phyloP scores from a whole-genome alignment of 2,329 filamentous ascomycete genomes.

The Atkinsonella texensis region DNA sequence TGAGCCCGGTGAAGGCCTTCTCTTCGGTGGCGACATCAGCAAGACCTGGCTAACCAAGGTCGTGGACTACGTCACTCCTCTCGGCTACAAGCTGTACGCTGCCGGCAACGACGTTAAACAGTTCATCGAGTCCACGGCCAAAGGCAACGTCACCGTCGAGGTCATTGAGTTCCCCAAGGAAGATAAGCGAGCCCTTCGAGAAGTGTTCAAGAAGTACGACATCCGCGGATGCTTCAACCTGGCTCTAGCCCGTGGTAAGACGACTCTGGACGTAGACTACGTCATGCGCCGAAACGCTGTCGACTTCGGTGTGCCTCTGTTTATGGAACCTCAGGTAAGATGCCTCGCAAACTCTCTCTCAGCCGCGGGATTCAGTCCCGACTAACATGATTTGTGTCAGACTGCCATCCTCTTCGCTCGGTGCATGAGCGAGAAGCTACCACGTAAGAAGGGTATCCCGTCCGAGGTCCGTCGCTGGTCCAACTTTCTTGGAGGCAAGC shows the following conservation, averaged over 20 bases:
- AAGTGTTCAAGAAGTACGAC: conserved; percentile 94
- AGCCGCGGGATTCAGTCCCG: neutral
- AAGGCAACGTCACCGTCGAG: conserved; percentile 60
- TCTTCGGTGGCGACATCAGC: conserved; percentile 76
- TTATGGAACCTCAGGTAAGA: conserved; percentile 94
- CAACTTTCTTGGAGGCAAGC: conserved; percentile 83
- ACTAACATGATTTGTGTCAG: conserved; percentile 30
- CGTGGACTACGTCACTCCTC: conserved; percentile 74
- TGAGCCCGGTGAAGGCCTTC: conserved; percentile 84
- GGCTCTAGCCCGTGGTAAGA: conserved; percentile 71
- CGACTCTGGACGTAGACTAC: conserved; percentile 83
- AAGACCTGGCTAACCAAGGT: conserved; percentile 64
- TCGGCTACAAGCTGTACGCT: conserved; percentile 91
- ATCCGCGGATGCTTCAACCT: conserved; percentile 95
- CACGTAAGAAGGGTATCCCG: conserved; percentile 76
- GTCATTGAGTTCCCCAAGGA: conserved; percentile 95
- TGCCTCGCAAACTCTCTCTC: neutral
- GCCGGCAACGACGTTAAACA: conserved; percentile 71
- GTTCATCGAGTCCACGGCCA: conserved; percentile 62
- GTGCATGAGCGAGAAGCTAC: conserved; percentile 95
- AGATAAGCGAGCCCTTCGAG: conserved; percentile 87
- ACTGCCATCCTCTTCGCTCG: conserved; percentile 92
- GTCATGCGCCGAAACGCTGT: conserved; percentile 98
- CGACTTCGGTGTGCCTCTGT: conserved; percentile 93
- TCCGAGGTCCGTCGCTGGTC: conserved; percentile 89